Percentiles rank a stretch among this genome's conserved stretches.
Evolutionary conservation across 257 asterid genomes (phyloP).

Genomic region (Solanum clarkiae): DNA sequence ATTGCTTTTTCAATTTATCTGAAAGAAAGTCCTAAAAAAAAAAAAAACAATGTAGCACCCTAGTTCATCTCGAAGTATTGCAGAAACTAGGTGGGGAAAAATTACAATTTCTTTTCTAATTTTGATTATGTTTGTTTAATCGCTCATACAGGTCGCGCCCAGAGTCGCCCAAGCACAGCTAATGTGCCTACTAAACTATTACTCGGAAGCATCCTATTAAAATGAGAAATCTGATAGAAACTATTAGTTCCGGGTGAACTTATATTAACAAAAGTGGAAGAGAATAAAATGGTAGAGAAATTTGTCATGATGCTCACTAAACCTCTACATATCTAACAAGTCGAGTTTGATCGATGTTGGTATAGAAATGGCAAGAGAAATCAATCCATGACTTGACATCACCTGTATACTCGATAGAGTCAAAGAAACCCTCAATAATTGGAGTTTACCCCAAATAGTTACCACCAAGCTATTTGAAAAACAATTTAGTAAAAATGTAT

Average conservation of each 20-base stretch:
- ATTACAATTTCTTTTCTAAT: background rate
- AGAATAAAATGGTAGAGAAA: background rate
- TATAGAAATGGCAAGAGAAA: background rate
- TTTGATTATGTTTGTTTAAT: background rate
- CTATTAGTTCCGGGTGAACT: conserved; percentile 3
- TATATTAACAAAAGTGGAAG: background rate
- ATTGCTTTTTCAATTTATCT: background rate
- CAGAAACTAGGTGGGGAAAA: background rate
- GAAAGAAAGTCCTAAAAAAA: background rate
- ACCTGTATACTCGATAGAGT: background rate
- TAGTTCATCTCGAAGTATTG: too few relatives aligned
- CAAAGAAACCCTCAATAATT: background rate
- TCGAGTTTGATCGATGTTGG: background rate
- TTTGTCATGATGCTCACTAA: background rate
- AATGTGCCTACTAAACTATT: conserved; percentile 5
- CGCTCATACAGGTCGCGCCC: background rate
- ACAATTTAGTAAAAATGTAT: background rate
- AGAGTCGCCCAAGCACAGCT: background rate
- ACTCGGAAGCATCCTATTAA: conserved; percentile 3
- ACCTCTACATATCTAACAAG: background rate
- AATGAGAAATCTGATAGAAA: conserved; percentile 2
- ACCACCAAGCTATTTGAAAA: background rate
- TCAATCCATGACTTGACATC: background rate
- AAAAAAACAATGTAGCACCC: too few relatives aligned
- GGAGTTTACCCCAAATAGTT: background rate